Base-by-base conservation (phyloP, 1,284 basidiomycete species). In the Sporisorium graminicola region DNA sequence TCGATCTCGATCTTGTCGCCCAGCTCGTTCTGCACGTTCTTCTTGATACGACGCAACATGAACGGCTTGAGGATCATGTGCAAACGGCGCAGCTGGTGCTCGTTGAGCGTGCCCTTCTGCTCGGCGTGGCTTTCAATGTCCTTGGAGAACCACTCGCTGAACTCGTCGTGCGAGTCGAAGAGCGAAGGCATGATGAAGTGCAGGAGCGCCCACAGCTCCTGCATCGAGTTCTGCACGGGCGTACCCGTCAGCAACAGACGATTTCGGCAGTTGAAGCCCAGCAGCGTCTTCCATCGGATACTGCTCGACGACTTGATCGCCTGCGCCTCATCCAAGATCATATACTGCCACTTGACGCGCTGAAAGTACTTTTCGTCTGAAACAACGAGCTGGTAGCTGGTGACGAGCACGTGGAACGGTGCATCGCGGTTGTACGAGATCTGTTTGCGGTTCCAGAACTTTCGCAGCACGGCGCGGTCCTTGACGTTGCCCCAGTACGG, bases 101-200 rank as follows among this genome's bases (percentile, higher is more conserved):
- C 95, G 85, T 98, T 98, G 79, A 99, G 89, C 78, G 92, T 92
- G 35, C 85, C 85, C 85, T 95, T 95, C 87, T 94, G 93, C 26
- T 88, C 88, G 89, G 88, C 94, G 50, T 87, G 86, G 85, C 93
- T 95, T 88, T 99, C 97, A 65, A 99, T 98, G 84, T 99, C 97
- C 86, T 98, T 98, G 26, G 96, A 98, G 87, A 99, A 99, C 97
- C 97, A 99, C 86, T 99, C 97, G 85, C 93, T 95, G 88, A 99
- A 99, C 87, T 99, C 97, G 84, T 99, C 95, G 84, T 99, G 96
- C 37, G 95, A 98, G 86, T 99, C 97, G 87, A 99, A 99, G 58
- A 99, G 88, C 84, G 93, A 95, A 1, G 97, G 97, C 97, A 99
- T 99, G 88, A 99, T 99, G 88, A 99, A 99, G 86, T 99, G 97